Evolutionary conservation across 2,329 filamentous ascomycete species (phyloP), one percentile per base, ranked within the genome.

Genomic region (Claviceps sp.): DNA sequence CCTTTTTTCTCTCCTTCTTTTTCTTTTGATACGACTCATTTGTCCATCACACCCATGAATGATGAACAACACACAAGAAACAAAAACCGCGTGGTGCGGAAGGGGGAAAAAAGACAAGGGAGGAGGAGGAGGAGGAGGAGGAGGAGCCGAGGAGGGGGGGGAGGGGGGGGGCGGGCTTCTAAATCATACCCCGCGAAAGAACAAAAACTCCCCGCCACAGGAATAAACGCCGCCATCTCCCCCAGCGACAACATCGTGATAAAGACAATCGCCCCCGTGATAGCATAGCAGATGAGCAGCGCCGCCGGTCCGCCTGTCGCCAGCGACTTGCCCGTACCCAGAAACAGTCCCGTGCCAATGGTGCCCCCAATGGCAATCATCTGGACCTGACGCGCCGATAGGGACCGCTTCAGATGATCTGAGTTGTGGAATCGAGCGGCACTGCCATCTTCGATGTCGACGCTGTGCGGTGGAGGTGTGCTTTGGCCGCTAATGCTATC

Each of bases 361-460:
- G 75, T 79, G 38, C 76, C 76, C 20, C 74, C 76, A 48, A 80
- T 77, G 44, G 81, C 81, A 55, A 84, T 81, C 79, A 84, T 83
- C 65, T 84, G 79, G 11, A 84, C 77, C 62, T 84, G 81, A n/a
- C 80, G 74, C 16, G 77, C 64, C 2, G 76, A 78, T 13, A 83
- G 69, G 43, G 76, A 73, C 5, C 80, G 75, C 20, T 70, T 70
- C 48, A 50, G 48, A 3, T 20, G 48, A 58, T 79, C 75, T 2
- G 70, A 61, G 47, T 61, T 41, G 34, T 24, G 47, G 46, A 48
- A 43, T 14, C 11, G 41, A 34, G 30, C 30, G 9, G 30, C 30
- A 34, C 8, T 18, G 46, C 51, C 51, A 34, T 48, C 40, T 22
- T 52, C 51, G n/a, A 52, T 3, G 26, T 37, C 18, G 41, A 40